These are phyloP conservation scores for Pleurotus djamor DNA, from an alignment of 768 basidiomycete genomes.

Conservation along the genomic window DNA sequence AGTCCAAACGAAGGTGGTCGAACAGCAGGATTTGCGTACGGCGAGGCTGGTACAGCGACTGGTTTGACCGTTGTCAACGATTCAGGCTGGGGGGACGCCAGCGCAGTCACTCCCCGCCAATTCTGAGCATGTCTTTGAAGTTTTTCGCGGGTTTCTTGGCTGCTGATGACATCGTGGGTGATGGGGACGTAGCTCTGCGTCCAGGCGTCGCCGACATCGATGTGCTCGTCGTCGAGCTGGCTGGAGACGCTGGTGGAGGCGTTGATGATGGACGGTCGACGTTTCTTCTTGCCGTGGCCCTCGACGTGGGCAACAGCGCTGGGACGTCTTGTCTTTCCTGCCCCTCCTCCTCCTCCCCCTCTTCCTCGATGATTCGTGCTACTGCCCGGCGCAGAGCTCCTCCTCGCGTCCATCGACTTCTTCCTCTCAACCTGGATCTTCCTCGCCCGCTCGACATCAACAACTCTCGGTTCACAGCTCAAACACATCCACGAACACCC, in stretches of 20 bases:
- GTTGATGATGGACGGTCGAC: constrained; percentile 19
- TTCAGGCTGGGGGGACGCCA: constrained; percentile 17
- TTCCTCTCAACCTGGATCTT: constrained; percentile 39
- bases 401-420: constrained; percentile 21
- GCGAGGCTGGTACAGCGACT: constrained; percentile 13
- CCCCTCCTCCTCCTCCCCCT: constrained; percentile 9
- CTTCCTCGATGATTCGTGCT: constrained; percentile 12
- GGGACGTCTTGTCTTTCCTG: constrained; percentile 33
- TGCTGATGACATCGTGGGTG: constrained; percentile 40
- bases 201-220: constrained; percentile 49
- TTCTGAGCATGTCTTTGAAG: constrained; percentile 57
- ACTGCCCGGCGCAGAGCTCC: constrained; percentile 16
- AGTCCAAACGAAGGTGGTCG: constrained; percentile 61
- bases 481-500: constrained; percentile 76
- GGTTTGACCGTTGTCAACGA: constrained; percentile 17
- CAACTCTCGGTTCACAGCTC: constrained; percentile 51
- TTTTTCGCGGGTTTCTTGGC: constrained; percentile 40
- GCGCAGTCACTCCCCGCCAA: constrained; percentile 71
- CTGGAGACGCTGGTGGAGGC: constrained; percentile 15
- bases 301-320: constrained; percentile 32
- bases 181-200: constrained; percentile 44
- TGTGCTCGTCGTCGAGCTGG: constrained; percentile 40
- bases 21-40: constrained; percentile 35
- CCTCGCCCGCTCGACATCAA: constrained; percentile 47
- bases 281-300: constrained; percentile 28